Percentiles rank a stretch among this genome's conserved stretches.
Conservation (phyloP, 345 rosid genomes). For the Kernera saxatilis region DNA sequence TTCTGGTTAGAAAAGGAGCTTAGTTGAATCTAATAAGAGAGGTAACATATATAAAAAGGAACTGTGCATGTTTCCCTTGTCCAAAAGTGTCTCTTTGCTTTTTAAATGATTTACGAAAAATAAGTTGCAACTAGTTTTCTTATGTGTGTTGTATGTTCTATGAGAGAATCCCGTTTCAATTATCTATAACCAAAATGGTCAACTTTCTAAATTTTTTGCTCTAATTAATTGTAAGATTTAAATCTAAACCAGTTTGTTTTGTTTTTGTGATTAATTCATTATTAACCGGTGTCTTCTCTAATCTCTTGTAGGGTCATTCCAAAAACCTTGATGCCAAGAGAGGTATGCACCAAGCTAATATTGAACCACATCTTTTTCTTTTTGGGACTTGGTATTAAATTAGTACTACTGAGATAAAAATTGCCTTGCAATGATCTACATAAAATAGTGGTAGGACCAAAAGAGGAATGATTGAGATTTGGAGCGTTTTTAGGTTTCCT, state of each 20-base stretch:
- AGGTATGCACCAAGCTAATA: constrained; percentile 43
- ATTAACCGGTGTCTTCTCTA: constrained; percentile 1
- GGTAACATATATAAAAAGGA: constrained; percentile 22
- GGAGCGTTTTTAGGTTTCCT: constrained; percentile 23
- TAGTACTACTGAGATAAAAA: constrained; percentile 19
- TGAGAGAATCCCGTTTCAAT: constrained; percentile 16
- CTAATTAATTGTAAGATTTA: background rate
- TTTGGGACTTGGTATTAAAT: constrained; percentile 10
- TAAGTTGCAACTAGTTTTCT: constrained; percentile 1
- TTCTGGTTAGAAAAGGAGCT: background rate
- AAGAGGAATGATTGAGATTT: constrained; percentile 27
- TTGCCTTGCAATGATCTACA: constrained; percentile 27
- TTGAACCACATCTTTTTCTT: background rate
- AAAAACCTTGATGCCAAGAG: constrained; percentile 74
- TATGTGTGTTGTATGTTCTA: background rate
- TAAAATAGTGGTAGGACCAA: constrained; percentile 36
- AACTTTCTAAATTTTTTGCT: background rate
- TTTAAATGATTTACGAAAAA: background rate
- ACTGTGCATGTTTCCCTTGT: constrained; percentile 27
- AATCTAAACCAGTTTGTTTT: background rate
- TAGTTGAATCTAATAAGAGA: background rate
- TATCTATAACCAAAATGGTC: constrained; percentile 14
- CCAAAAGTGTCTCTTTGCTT: constrained; percentile 22
- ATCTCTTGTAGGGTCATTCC: constrained; percentile 72
- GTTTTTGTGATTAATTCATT: background rate